Percentiles rank a stretch among this genome's conserved stretches.
These are phyloP conservation scores for Pascua sp. DNA, from an alignment of 1,284 basidiomycete genomes.

Conservation along the genomic window DNA sequence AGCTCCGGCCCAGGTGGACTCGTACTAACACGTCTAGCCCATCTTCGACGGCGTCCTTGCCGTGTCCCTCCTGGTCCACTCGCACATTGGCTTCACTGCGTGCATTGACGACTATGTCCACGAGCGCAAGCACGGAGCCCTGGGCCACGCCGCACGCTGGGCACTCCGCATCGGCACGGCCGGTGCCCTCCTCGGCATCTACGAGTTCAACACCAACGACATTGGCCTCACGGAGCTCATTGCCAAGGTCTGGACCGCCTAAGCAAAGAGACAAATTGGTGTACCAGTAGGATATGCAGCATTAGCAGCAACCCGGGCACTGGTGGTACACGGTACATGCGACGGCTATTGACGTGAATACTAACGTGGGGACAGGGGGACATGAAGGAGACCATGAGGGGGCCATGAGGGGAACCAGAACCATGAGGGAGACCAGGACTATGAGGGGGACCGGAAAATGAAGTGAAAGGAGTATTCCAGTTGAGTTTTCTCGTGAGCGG, in stretches of 20 bases:
- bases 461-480: too few species aligned
- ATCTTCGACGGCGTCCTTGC: constrained; percentile 84
- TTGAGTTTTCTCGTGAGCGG: too few species aligned
- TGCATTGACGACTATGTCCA: constrained; percentile 86
- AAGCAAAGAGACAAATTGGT: constrained; percentile 20
- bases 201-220: constrained; percentile 97
- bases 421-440: too few species aligned
- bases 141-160: constrained; percentile 72
- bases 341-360: too few species aligned
- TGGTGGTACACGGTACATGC: too few species aligned
- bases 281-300: constrained; percentile 24
- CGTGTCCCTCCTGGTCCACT: constrained; percentile 83
- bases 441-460: too few species aligned
- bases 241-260: constrained; percentile 64
- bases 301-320: constrained; percentile 2
- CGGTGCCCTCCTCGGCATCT: constrained; percentile 83
- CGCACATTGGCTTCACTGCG: constrained; percentile 79
- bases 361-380: too few species aligned
- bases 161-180: constrained; percentile 71
- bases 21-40: constrained; percentile 52
- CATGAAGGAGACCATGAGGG: too few species aligned
- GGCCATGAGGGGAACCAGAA: too few species aligned
- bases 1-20: too few species aligned
- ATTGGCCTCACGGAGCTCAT: constrained; percentile 76
- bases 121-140: constrained; percentile 80